These are phyloP conservation scores for Aspergillus ruber DNA, from an alignment of 2,329 filamentous ascomycete species.

Conservation along the genomic window DNA sequence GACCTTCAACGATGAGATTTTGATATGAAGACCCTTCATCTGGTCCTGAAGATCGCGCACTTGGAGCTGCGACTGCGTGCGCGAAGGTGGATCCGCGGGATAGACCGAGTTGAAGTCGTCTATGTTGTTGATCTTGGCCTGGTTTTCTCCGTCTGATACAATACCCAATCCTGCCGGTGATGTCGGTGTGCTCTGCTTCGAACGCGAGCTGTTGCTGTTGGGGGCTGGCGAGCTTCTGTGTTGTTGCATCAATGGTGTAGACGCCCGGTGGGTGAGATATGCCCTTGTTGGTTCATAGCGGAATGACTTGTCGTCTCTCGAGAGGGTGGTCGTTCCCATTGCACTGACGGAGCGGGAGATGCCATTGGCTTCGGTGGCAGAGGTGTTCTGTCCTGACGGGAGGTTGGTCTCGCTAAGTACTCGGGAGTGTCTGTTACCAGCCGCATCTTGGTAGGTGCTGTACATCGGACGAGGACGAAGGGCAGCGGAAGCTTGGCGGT, in stretches of 20 bases:
- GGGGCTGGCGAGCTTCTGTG: not conserved
- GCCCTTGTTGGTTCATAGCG: constrained; percentile 24
- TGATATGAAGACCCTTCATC: constrained; percentile 77
- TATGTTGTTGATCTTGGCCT: constrained; percentile 19
- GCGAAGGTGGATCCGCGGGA: constrained; percentile 46
- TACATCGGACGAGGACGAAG: constrained; percentile 37
- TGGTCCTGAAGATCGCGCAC: constrained; percentile 72
- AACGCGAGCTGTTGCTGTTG: constrained; percentile 4
- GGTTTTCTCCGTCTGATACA: constrained; percentile 14
- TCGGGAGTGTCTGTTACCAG: constrained; percentile 49
- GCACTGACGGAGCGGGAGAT: constrained; percentile 60
- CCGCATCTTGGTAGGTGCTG: constrained; percentile 26
- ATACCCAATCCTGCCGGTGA: constrained; percentile 23
- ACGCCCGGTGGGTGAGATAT: constrained; percentile 27
- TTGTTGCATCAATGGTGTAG: constrained; percentile 35
- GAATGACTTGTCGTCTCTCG: constrained; percentile 28
- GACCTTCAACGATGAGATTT: constrained; percentile 72
- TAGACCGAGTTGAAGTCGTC: constrained; percentile 32
- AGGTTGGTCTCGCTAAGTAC: constrained; percentile 58
- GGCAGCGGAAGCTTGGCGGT: constrained; percentile 42
- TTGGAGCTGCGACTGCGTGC: constrained; percentile 66
- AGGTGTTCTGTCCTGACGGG: constrained; percentile 28
- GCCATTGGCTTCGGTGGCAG: constrained; percentile 34
- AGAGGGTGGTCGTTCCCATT: constrained; percentile 30
- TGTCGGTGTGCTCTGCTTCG: constrained; percentile 11